A percentile compares a stretch with the other conserved stretches of the same genome.
phyloP scores from a whole-genome alignment of 2,329 filamentous ascomycete species.

The Chrysoporthe austroafricana region DNA sequence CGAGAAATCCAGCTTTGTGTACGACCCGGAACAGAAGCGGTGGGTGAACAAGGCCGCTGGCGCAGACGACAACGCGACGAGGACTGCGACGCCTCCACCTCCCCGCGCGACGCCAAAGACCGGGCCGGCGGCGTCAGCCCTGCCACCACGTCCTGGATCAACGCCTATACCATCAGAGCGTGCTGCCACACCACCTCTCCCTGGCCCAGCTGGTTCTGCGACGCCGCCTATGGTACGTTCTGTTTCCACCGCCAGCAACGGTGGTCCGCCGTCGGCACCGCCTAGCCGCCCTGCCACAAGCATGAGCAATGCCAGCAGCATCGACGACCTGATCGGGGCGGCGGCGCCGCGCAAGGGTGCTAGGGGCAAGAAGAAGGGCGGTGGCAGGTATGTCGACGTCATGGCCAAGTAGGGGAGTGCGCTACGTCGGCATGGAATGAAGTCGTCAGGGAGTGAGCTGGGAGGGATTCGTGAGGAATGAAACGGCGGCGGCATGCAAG shows the following conservation, averaged over 20 bases:
- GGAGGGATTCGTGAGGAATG: neutral
- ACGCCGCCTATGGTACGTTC: slow-evolving; percentile 52
- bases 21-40: slow-evolving; percentile 93
- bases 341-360: slow-evolving; percentile 69
- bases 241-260: slow-evolving; percentile 50
- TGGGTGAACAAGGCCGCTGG: slow-evolving; percentile 97
- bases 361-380: slow-evolving; percentile 67
- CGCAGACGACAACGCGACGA: slow-evolving; percentile 61
- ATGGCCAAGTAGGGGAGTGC: slow-evolving; percentile 68
- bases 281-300: slow-evolving; percentile 75
- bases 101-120: slow-evolving; percentile 64
- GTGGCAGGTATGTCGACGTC: slow-evolving; percentile 90
- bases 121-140: slow-evolving; percentile 27
- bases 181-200: slow-evolving; percentile 25
- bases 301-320: slow-evolving; percentile 89
- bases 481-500: neutral
- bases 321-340: slow-evolving; percentile 87
- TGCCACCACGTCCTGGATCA: slow-evolving; percentile 9
- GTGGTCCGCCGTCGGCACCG: slow-evolving; percentile 51
- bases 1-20: slow-evolving; percentile 90
- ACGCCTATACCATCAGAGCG: slow-evolving; percentile 27
- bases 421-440: neutral
- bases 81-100: slow-evolving; percentile 76
- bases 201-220: slow-evolving; percentile 36
- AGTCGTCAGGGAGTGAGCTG: neutral